Evolutionary conservation across 768 basidiomycete species (phyloP).

Genomic region (Amanita molliuscula): DNA sequence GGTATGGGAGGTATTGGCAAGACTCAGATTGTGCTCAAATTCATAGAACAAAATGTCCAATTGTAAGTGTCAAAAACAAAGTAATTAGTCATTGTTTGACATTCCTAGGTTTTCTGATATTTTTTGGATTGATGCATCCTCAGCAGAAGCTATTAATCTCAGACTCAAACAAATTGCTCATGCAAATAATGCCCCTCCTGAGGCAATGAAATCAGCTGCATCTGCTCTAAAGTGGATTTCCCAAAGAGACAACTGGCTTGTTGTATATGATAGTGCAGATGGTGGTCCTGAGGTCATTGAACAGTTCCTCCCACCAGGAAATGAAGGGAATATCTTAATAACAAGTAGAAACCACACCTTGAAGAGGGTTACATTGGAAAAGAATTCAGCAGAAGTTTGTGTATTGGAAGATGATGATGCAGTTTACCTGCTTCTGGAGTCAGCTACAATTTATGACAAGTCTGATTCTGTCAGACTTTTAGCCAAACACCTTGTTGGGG

Average conservation of each 20-base stretch:
- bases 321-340: constrained; percentile 11
- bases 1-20: constrained; percentile 14
- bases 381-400: constrained; percentile 6
- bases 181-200: background rate
- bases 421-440: constrained; percentile 10
- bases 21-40: constrained; percentile 2
- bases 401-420: constrained; percentile 11
- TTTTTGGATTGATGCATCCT: constrained; percentile 16
- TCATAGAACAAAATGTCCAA: background rate
- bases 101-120: constrained; percentile 10
- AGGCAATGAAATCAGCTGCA: background rate
- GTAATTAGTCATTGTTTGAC: background rate
- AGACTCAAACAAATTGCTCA: constrained; percentile 4
- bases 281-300: no score
- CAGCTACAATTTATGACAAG: constrained; percentile 3
- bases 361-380: constrained; percentile 1
- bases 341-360: constrained; percentile 10
- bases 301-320: no score
- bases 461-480: background rate
- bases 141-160: constrained; percentile 6
- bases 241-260: constrained; percentile 8
- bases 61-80: background rate
- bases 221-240: constrained; percentile 10
- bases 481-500: background rate
- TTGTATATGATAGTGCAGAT: constrained; percentile 11